phyloP scores from a whole-genome alignment of 768 basidiomycete species.

The Leccinum fibrillosum region DNA sequence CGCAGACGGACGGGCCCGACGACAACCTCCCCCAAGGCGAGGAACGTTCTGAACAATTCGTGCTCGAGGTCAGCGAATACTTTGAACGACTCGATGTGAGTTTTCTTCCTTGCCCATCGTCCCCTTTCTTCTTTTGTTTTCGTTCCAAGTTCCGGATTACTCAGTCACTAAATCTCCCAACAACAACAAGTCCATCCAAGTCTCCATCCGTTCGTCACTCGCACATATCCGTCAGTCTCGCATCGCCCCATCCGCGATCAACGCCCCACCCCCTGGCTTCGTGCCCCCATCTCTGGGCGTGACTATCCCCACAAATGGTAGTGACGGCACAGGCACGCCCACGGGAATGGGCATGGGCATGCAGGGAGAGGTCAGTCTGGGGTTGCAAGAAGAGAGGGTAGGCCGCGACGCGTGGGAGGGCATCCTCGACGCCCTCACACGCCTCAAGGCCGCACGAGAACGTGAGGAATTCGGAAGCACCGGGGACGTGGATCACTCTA shows the following conservation, averaged over 20 bases:
- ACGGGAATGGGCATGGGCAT: not conserved
- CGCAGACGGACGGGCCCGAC: slow-evolving; percentile 70
- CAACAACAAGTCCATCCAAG: slow-evolving; percentile 56
- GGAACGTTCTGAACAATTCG: slow-evolving; percentile 82
- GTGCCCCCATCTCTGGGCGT: slow-evolving; percentile 78
- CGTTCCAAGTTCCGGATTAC: not conserved
- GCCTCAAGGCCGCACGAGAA: slow-evolving; percentile 50
- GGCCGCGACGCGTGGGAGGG: slow-evolving; percentile 78
- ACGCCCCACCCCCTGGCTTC: slow-evolving; percentile 69
- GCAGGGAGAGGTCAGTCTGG: slow-evolving; percentile 43
- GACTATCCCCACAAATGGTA: slow-evolving; percentile 53
- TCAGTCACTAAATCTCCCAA: not conserved
- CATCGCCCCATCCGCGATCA: slow-evolving; percentile 86
- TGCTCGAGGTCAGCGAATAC: slow-evolving; percentile 80
- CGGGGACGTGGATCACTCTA: slow-evolving; percentile 6
- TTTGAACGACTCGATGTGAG: slow-evolving; percentile 78
- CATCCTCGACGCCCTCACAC: slow-evolving; percentile 62
- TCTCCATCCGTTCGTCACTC: slow-evolving; percentile 69
- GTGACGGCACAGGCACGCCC: slow-evolving; percentile 10
- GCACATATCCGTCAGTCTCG: slow-evolving; percentile 80
- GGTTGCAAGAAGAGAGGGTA: slow-evolving; percentile 73
- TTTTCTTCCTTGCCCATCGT: not conserved
- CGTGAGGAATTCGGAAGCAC: slow-evolving; percentile 12
- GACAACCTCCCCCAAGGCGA: slow-evolving; percentile 74
- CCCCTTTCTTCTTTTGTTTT: not conserved